A percentile compares a stretch with the other conserved stretches of the same genome.
These are phyloP conservation scores for Boechera retrofracta DNA, from an alignment of 345 rosid species.

Conservation along the genomic window DNA sequence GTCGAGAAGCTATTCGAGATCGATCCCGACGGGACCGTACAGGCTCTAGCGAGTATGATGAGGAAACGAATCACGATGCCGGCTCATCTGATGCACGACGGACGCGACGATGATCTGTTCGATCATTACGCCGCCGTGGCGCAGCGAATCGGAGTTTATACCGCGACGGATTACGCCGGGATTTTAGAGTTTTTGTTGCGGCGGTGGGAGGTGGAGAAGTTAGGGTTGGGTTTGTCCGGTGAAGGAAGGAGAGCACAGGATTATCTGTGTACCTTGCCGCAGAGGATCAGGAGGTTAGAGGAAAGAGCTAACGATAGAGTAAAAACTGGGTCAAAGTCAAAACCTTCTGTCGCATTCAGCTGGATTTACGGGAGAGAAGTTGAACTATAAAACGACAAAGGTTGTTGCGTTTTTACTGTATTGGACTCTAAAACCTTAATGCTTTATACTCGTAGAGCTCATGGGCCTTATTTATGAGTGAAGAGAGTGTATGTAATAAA, in stretches of 20 bases:
- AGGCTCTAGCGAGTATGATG: constrained; percentile 59
- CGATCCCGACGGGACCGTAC: constrained; percentile 54
- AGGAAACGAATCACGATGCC: constrained; percentile 61
- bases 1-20: constrained; percentile 56
- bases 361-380: constrained; percentile 36
- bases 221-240: constrained; percentile 46
- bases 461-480: background rate
- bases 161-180: constrained; percentile 57
- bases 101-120: constrained; percentile 50
- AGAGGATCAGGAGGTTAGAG: constrained; percentile 42
- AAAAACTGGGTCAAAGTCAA: constrained; percentile 13
- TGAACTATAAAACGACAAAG: constrained; percentile 7
- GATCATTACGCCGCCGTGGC: constrained; percentile 56
- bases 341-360: constrained; percentile 26
- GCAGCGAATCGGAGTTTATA: constrained; percentile 57
- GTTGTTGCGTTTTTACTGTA: background rate
- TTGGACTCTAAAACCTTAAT: background rate
- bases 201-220: constrained; percentile 54
- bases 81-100: constrained; percentile 59
- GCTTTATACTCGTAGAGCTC: no score
- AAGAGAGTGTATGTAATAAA: no score
- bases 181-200: constrained; percentile 54
- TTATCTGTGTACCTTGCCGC: constrained; percentile 50
- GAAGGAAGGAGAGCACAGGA: constrained; percentile 55
- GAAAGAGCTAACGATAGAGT: constrained; percentile 38